Evolutionary conservation across 1,284 basidiomycete species (phyloP), one percentile per base, ranked within the genome.

Genomic region (Golubevia pallescens): DNA sequence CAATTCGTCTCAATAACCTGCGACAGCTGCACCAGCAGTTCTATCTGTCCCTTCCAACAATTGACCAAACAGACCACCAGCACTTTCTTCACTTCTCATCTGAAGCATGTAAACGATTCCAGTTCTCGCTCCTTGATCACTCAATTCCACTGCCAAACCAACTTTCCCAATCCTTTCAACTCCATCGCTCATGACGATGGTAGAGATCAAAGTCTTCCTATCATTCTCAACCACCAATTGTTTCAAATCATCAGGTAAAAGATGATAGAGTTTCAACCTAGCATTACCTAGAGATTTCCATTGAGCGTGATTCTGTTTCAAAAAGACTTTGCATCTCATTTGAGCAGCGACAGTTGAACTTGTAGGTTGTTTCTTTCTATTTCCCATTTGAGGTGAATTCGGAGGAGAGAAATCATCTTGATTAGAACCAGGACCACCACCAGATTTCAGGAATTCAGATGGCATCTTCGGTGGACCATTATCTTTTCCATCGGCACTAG

Each of bases 241-340:
- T 87, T 98, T 98, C 77, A 94, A 88, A 76, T 94, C 93, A 34
- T 91, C 93, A 24, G 93, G 93, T 67, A 90, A 88, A 80, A 90
- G 90, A 58, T 87, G 87, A 86, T 94, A 99, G 58, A 98, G 88
- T 84, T 93, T 95, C 69, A 99, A 88, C 77, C 91, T 91, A 4
- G 93, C 94, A 10, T 92, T 88, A 1, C 97, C 97, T 52, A 99
- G 88, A 1, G 93, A 91, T 88, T 97, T 99, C 97, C 97, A 99
- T 86, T 97, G 94, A 23, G 92, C 92, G 84, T 98, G 95, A 52
- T 93, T 91, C 81, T 97, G 94, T 86, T 99, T 93, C 63, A 97
- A 88, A 88, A 98, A 99, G 38, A 98, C 91, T 86, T 99, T 98
- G 90, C 96, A 98, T 86, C 96, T 95, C 93, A 97, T 97, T 81